Evolutionary conservation across 208 protist genomes (phyloP).

Genomic region (Leishmania gerbilli): DNA sequence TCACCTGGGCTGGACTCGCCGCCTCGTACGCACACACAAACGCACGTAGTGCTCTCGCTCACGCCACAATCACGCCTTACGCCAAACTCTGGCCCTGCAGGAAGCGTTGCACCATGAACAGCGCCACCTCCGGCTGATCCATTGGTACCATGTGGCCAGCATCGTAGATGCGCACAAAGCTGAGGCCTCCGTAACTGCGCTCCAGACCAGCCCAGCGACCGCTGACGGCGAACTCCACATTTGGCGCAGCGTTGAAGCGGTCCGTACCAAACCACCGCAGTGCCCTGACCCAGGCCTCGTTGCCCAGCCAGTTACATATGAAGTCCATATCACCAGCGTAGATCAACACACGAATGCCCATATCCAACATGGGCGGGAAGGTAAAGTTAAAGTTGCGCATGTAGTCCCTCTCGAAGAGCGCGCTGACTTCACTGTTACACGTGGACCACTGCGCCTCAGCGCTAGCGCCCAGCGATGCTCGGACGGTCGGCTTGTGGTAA

Average conservation of each 20-base stretch:
- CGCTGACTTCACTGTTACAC: conserved; percentile 58
- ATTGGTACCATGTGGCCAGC: conserved; percentile 92
- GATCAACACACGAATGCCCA: conserved; percentile 82
- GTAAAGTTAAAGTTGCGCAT: conserved; percentile 66
- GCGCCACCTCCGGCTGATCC: conserved; percentile 69
- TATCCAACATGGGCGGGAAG: conserved; percentile 60
- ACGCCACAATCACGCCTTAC: not conserved
- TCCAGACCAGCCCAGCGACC: conserved; percentile 34
- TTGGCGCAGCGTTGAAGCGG: conserved; percentile 53
- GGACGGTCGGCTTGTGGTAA: conserved; percentile 44
- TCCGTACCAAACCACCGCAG: conserved; percentile 76
- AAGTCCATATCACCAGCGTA: conserved; percentile 93
- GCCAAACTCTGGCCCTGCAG: conserved; percentile 25
- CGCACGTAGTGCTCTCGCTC: not conserved
- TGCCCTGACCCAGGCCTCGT: conserved; percentile 71
- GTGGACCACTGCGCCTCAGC: conserved; percentile 36
- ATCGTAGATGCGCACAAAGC: conserved; percentile 79
- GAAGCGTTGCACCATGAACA: conserved; percentile 57
- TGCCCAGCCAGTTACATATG: conserved; percentile 94
- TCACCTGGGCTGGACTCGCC: not conserved
- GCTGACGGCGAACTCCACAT: conserved; percentile 39
- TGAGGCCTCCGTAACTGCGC: conserved; percentile 49
- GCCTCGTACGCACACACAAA: not conserved
- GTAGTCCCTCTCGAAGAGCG: conserved; percentile 67
- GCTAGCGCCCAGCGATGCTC: conserved; percentile 58